phyloP scores from a whole-genome alignment of 2,329 filamentous ascomycete genomes.

The Fusarium devonianum region DNA sequence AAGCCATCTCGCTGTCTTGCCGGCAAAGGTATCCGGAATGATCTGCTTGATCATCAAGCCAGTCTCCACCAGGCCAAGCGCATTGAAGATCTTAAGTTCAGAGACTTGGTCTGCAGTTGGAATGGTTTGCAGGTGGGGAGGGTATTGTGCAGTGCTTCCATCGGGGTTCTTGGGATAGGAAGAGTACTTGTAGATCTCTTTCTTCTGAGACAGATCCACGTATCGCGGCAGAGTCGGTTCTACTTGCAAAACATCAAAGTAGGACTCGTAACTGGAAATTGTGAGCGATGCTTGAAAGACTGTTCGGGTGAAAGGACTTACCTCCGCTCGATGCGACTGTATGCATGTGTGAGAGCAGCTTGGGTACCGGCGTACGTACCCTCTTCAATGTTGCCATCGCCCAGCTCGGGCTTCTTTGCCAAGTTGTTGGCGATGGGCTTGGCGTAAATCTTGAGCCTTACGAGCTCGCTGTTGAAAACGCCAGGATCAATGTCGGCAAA shows the following conservation, averaged over 20 bases:
- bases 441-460: conserved; percentile 42
- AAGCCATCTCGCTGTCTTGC: conserved; percentile 44
- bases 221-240: conserved; percentile 46
- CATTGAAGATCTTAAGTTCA: conserved; percentile 44
- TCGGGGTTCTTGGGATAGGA: conserved; percentile 37
- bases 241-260: conserved; percentile 46
- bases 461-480: conserved; percentile 44
- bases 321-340: conserved; percentile 47
- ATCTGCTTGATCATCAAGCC: conserved; percentile 44
- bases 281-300: neutral
- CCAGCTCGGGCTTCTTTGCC: conserved; percentile 30
- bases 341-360: conserved; percentile 46
- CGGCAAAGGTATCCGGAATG: conserved; percentile 43
- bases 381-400: conserved; percentile 41
- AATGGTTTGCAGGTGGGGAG: conserved; percentile 44
- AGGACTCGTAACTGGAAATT: conserved; percentile 42
- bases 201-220: conserved; percentile 42
- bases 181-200: conserved; percentile 42
- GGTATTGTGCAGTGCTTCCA: conserved; percentile 40
- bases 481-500: conserved; percentile 47
- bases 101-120: conserved; percentile 38
- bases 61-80: conserved; percentile 43
- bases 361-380: conserved; percentile 47
- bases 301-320: conserved; percentile 16
- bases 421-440: conserved; percentile 37